Evolutionary conservation across 768 basidiomycete species (phyloP).

Genomic region (Imleria badia): DNA sequence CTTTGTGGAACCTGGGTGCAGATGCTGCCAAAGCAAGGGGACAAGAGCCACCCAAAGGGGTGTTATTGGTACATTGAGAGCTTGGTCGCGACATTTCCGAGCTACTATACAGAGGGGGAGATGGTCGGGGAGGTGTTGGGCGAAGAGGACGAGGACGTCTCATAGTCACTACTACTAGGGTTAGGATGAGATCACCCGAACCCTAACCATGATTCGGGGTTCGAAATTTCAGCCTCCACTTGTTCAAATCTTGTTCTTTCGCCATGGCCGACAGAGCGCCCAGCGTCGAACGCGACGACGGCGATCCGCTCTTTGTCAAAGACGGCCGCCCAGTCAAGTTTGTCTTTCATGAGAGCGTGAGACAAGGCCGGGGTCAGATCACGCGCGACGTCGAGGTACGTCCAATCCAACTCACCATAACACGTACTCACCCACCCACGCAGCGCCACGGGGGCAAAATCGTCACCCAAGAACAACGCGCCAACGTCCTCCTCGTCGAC

Average conservation of each 20-base stretch:
- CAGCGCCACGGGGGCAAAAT: slow-evolving; percentile 26
- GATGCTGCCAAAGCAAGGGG: slow-evolving; percentile 19
- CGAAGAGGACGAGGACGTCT: neutral
- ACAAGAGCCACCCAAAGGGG: slow-evolving; percentile 7
- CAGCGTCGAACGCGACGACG: neutral
- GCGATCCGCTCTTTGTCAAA: slow-evolving; percentile 22
- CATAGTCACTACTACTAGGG: neutral
- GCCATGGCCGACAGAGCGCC: neutral
- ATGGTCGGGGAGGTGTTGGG: neutral
- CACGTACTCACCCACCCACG: too few species aligned
- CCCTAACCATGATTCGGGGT: slow-evolving; percentile 33
- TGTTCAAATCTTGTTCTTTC: neutral
- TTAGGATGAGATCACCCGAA: slow-evolving; percentile 17
- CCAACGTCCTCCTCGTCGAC: slow-evolving; percentile 31
- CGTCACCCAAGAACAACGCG: slow-evolving; percentile 8
- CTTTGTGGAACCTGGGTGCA: slow-evolving; percentile 38
- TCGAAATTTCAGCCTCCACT: slow-evolving; percentile 19
- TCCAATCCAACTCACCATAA: neutral
- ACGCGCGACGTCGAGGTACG: slow-evolving; percentile 22
- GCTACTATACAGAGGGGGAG: slow-evolving; percentile 40
- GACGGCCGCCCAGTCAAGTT: slow-evolving; percentile 24
- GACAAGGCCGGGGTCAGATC: slow-evolving; percentile 19
- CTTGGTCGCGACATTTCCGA: slow-evolving; percentile 48
- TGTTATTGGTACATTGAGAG: slow-evolving; percentile 61
- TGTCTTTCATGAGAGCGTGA: slow-evolving; percentile 29